Percentiles rank a stretch among this genome's conserved stretches.
These are phyloP conservation scores for Populus alba DNA, from an alignment of 345 rosid genomes.

Conservation along the genomic window DNA sequence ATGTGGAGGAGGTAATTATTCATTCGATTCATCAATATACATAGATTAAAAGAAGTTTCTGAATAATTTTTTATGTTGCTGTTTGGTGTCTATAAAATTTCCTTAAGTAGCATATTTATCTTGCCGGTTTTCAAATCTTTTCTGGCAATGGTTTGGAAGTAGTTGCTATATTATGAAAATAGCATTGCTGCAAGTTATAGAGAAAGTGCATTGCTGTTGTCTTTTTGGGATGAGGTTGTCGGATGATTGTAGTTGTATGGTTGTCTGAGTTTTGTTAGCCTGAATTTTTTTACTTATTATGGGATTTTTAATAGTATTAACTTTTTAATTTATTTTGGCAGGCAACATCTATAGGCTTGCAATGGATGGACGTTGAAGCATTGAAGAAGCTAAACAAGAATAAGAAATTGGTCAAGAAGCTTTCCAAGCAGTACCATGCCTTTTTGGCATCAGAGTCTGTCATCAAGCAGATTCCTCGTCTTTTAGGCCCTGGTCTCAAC, in stretches of 20 bases:
- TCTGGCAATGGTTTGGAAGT: not conserved
- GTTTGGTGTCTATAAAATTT: too few species aligned
- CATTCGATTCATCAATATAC: not conserved
- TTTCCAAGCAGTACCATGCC: constrained; percentile 40
- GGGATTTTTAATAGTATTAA: not conserved
- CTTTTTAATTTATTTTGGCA: not conserved
- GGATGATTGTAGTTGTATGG: too few species aligned
- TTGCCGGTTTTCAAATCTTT: too few species aligned
- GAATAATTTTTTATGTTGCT: not conserved
- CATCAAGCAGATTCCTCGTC: constrained; percentile 46
- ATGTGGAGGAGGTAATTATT: constrained; percentile 72
- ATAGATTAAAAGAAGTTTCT: too few species aligned
- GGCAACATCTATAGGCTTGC: constrained; percentile 33
- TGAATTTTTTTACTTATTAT: not conserved
- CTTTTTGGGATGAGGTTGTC: too few species aligned
- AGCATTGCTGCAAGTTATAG: not conserved
- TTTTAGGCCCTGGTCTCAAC: constrained; percentile 45
- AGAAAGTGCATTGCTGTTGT: not conserved
- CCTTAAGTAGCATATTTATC: too few species aligned
- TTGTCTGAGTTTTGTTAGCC: not conserved
- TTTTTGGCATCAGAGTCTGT: constrained; percentile 44
- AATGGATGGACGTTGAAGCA: constrained; percentile 40
- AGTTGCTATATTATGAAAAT: too few species aligned
- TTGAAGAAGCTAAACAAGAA: constrained; percentile 44
- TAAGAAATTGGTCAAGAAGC: constrained; percentile 42